phyloP scores from a whole-genome alignment of 495 filamentous ascomycete genomes.

The Viridothelium virens region DNA sequence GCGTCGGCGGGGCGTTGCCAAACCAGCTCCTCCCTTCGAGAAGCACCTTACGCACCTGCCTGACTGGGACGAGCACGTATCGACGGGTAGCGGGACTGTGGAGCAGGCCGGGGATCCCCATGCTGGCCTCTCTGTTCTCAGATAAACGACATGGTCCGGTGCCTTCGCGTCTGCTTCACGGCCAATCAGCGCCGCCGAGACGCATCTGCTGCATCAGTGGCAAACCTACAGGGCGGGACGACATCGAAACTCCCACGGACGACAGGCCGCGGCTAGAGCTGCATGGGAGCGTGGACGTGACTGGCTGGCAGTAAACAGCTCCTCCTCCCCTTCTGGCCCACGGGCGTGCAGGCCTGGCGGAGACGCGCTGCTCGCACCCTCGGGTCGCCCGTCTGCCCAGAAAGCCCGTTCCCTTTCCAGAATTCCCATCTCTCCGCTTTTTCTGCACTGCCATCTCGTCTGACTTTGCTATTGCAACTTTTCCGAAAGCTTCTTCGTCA shows the following conservation, averaged over 20 bases:
- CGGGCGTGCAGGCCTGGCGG: not conserved
- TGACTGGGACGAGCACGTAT: not conserved
- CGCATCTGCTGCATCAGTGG: constrained; percentile 1
- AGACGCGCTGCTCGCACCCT: not conserved
- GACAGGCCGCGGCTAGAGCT: constrained; percentile 1
- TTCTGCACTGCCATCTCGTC: constrained; percentile 3
- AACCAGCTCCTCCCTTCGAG: not conserved
- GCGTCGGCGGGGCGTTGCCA: not conserved
- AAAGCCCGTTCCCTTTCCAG: constrained; percentile 6
- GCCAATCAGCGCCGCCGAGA: not conserved
- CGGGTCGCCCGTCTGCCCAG: constrained; percentile 6
- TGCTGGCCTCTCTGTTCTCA: constrained; percentile 1
- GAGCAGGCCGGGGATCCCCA: not conserved
- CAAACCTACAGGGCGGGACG: constrained; percentile 7
- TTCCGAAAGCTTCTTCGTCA: not conserved
- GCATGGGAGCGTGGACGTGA: constrained; percentile 1
- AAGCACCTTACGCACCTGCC: constrained; percentile 4
- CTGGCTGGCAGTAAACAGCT: constrained; percentile 3
- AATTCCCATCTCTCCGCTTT: constrained; percentile 13
- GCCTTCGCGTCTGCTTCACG: not conserved
- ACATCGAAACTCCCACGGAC: not conserved
- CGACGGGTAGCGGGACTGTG: not conserved
- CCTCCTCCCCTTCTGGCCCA: not conserved
- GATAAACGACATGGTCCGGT: constrained; percentile 10
- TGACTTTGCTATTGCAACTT: constrained; percentile 2